Evolutionary conservation across 331 rosid species (phyloP).

Genomic region (Erythrophleum ivorense): DNA sequence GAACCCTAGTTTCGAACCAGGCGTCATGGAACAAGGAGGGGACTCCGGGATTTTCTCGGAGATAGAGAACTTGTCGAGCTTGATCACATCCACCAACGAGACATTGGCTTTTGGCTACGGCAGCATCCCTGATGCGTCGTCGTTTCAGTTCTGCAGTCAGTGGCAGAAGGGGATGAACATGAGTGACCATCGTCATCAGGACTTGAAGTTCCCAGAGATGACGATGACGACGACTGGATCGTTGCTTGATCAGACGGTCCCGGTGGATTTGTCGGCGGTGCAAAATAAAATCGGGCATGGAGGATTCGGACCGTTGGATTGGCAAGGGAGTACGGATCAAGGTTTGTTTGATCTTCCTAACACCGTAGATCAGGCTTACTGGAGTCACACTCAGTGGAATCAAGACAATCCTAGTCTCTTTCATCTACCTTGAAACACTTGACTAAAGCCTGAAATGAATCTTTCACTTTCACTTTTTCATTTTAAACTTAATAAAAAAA

Average conservation of each 20-base stretch:
- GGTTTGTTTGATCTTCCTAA: constrained; percentile 79
- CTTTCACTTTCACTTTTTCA: neutral
- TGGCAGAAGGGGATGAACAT: constrained; percentile 3
- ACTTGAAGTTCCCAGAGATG: constrained; percentile 56
- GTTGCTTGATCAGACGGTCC: constrained; percentile 51
- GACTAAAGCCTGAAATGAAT: neutral
- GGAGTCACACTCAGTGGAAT: constrained; percentile 87
- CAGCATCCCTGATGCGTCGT: constrained; percentile 40
- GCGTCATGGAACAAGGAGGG: constrained; percentile 49
- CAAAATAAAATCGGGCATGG: constrained; percentile 51
- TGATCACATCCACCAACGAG: constrained; percentile 70
- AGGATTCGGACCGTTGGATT: constrained; percentile 80
- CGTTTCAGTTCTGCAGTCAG: constrained; percentile 52
- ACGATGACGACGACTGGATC: constrained; percentile 36
- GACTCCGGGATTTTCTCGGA: constrained; percentile 77
- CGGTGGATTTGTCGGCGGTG: constrained; percentile 59
- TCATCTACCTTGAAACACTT: constrained; percentile 49
- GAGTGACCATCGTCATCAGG: constrained; percentile 26
- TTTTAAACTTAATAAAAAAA: neutral
- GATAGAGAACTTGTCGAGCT: constrained; percentile 71
- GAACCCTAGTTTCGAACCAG: constrained; percentile 45
- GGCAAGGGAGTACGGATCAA: constrained; percentile 73
- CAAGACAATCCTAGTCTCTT: constrained; percentile 58
- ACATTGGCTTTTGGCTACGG: constrained; percentile 51
- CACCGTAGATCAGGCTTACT: constrained; percentile 81